Conservation (phyloP, 768 basidiomycete genomes). For the Xanthoconium stramineum region DNA sequence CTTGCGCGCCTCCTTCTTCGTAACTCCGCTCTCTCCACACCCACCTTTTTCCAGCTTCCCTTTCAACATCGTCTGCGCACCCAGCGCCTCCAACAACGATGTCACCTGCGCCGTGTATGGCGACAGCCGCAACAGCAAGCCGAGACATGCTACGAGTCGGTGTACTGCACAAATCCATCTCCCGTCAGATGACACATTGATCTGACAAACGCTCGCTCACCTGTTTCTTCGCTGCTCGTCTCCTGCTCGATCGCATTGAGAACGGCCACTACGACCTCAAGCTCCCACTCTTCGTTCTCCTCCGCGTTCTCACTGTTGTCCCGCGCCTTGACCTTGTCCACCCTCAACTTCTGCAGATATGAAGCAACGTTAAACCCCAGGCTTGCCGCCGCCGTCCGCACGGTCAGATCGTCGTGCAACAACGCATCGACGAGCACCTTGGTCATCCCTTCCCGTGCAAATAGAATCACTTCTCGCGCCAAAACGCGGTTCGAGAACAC, state of each 20-base stretch:
- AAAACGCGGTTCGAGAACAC: conserved; percentile 48
- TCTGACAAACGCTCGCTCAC: conserved; percentile 34
- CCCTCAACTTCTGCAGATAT: conserved; percentile 58
- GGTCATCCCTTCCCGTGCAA: conserved; percentile 39
- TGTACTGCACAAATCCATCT: conserved; percentile 59
- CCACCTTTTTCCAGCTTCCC: conserved; percentile 56
- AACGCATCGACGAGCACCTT: conserved; percentile 62
- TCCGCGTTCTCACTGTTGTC: conserved; percentile 37
- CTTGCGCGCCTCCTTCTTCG: conserved; percentile 64
- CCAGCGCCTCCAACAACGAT: conserved; percentile 69
- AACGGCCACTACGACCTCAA: conserved; percentile 81
- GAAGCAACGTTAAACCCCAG: conserved; percentile 74
- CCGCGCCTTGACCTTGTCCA: conserved; percentile 38
- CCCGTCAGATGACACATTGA: neutral
- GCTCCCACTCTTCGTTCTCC: conserved; percentile 79
- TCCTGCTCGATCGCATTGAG: conserved; percentile 76
- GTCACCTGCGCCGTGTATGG: conserved; percentile 60
- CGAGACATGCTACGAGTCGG: conserved; percentile 76
- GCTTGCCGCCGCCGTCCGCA: conserved; percentile 80
- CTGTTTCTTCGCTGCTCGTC: conserved; percentile 71
- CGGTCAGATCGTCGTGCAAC: conserved; percentile 60
- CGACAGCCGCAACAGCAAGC: conserved; percentile 70
- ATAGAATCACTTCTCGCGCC: conserved; percentile 39
- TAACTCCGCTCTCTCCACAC: conserved; percentile 47
- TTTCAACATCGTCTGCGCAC: conserved; percentile 52